Evolutionary conservation across 257 asterid species (phyloP).

Genomic region (Dorcoceras hygrometricum): DNA sequence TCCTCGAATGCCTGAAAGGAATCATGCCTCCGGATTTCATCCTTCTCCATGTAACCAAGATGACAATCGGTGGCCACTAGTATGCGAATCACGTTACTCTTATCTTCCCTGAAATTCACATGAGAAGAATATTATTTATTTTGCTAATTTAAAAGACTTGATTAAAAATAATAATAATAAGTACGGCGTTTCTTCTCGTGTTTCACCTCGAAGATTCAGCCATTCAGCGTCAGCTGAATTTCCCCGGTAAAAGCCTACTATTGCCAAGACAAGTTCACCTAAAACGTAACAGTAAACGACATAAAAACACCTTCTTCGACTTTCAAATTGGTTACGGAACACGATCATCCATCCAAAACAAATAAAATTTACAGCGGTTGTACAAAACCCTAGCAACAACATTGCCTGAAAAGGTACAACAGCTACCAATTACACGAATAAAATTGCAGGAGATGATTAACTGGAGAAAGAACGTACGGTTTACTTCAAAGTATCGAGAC

Average conservation of each 20-base stretch:
- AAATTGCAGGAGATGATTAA: background rate
- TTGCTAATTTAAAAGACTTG: too few species aligned
- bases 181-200: conserved; percentile 2
- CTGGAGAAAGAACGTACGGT: background rate
- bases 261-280: background rate
- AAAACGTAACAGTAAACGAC: conserved; percentile 1
- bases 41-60: conserved; percentile 98
- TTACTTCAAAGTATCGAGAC: background rate
- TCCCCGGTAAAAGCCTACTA: conserved; percentile 25
- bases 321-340: background rate
- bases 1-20: conserved; percentile 95
- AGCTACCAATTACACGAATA: conserved; percentile 3
- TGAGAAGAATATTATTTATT: background rate
- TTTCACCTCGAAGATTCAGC: conserved; percentile 45
- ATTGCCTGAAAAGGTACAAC: conserved; percentile 16
- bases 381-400: conserved; percentile 34
- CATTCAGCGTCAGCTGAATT: conserved; percentile 28
- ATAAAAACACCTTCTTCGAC: background rate
- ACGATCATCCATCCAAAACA: background rate
- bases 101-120: conserved; percentile 49
- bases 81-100: conserved; percentile 54
- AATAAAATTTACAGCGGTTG: background rate
- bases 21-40: conserved; percentile 92
- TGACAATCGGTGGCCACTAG: conserved; percentile 97
- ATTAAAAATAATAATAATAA: too few species aligned